Conservation (phyloP, 352 stramenopile genomes). For the Pythium brassicae region DNA sequence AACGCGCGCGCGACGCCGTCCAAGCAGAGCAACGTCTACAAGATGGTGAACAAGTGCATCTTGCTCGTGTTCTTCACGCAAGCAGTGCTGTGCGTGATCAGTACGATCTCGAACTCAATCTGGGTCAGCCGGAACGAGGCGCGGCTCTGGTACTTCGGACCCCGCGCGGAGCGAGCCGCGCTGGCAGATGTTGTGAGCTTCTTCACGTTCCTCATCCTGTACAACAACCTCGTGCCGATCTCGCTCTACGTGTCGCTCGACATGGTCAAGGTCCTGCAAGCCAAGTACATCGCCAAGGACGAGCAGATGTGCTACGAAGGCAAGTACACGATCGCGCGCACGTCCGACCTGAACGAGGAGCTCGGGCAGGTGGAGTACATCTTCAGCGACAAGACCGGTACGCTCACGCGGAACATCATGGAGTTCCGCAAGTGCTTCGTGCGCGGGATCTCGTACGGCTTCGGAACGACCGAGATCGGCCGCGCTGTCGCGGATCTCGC, state of each 20-base stretch:
- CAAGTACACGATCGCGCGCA: slow-evolving; percentile 78
- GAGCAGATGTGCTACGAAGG: slow-evolving; percentile 83
- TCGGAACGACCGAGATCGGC: slow-evolving; percentile 78
- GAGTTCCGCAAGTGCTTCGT: slow-evolving; percentile 92
- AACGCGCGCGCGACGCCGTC: slow-evolving; percentile 59
- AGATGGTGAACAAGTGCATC: slow-evolving; percentile 67
- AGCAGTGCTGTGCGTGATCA: slow-evolving; percentile 55
- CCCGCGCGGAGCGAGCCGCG: slow-evolving; percentile 8
- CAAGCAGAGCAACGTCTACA: slow-evolving; percentile 73
- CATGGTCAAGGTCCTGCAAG: slow-evolving; percentile 87
- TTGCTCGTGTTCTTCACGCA: slow-evolving; percentile 66
- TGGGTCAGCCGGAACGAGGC: slow-evolving; percentile 38
- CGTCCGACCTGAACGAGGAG: slow-evolving; percentile 90
- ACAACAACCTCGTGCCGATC: slow-evolving; percentile 97
- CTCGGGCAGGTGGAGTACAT: slow-evolving; percentile 96
- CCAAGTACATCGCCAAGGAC: slow-evolving; percentile 64
- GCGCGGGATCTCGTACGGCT: slow-evolving; percentile 76
- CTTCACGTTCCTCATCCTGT: slow-evolving; percentile 95
- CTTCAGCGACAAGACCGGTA: slow-evolving; percentile 99
- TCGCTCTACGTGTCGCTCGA: slow-evolving; percentile 97
- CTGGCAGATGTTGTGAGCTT: slow-evolving; percentile 69
- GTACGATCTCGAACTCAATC: slow-evolving; percentile 48
- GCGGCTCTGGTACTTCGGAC: slow-evolving; percentile 48
- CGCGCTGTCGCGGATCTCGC: slow-evolving; percentile 47
- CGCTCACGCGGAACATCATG: slow-evolving; percentile 99